phyloP scores from a whole-genome alignment of 169 alveolate genomes.

The Plasmodium relictum region DNA sequence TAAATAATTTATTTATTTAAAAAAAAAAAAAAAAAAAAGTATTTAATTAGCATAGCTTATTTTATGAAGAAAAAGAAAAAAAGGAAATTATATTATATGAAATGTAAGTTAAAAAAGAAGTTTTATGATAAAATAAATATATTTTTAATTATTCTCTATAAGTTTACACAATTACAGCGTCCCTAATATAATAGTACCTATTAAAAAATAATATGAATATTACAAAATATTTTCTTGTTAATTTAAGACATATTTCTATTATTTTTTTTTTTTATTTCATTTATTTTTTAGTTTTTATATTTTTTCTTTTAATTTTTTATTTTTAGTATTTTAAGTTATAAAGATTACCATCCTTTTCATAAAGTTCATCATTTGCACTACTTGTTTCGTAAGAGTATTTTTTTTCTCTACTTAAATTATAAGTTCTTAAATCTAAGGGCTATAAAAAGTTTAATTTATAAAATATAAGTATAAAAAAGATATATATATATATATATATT shows the following conservation, averaged over 20 bases:
- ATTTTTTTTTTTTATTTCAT: background rate
- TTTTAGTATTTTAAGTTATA: background rate
- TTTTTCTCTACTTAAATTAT: constrained; percentile 36
- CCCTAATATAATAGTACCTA: constrained; percentile 55
- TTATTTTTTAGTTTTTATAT: background rate
- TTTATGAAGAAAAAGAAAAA: too few relatives aligned
- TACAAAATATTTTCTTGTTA: background rate
- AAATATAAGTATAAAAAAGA: background rate
- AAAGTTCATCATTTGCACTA: constrained; percentile 28
- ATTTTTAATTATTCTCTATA: too few relatives aligned
- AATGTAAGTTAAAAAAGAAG: too few relatives aligned
- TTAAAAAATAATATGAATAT: background rate
- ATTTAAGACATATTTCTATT: too few relatives aligned
- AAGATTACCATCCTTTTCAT: constrained; percentile 40
- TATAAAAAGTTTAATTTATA: constrained; percentile 1
- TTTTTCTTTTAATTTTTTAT: background rate
- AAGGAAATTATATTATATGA: too few relatives aligned
- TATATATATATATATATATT: background rate
- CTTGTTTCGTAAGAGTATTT: constrained; percentile 50
- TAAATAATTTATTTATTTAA: too few relatives aligned
- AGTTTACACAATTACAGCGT: constrained; percentile 1
- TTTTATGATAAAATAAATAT: too few relatives aligned
- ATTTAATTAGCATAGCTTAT: too few relatives aligned
- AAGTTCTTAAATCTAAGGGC: constrained; percentile 52
- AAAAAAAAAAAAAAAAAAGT: too few relatives aligned